Evolutionary conservation across 441 rosid species (phyloP).

Genomic region (Adansonia grandidieri): DNA sequence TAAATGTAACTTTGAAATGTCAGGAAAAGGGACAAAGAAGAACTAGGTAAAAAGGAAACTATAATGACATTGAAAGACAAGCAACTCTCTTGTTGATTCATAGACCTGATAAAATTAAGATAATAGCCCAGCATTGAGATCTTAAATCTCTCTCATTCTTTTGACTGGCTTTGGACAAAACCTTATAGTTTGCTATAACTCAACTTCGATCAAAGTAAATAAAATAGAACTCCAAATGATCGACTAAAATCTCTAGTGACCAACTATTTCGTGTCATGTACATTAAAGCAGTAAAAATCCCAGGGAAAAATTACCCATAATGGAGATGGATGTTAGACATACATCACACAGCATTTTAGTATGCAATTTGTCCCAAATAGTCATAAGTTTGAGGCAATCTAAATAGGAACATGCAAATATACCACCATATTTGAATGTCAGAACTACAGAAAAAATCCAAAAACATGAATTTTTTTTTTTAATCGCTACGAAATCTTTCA

Average conservation of each 20-base stretch:
- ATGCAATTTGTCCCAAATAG: background rate
- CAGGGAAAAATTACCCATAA: background rate
- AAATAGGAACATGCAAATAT: background rate
- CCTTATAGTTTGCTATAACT: background rate
- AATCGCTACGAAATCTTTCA: background rate
- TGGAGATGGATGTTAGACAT: background rate
- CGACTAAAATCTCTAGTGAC: background rate
- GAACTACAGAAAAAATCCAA: background rate
- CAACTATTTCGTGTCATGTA: background rate
- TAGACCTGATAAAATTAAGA: background rate
- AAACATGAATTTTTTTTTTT: background rate
- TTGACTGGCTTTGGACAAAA: background rate
- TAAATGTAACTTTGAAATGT: background rate
- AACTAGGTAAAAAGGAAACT: background rate
- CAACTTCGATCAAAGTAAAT: background rate
- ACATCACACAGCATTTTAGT: background rate
- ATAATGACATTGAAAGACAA: background rate
- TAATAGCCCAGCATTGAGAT: background rate
- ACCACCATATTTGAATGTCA: background rate
- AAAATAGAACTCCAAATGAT: background rate
- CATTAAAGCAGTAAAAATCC: background rate
- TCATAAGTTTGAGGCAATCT: background rate
- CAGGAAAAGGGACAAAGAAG: background rate
- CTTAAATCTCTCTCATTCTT: background rate
- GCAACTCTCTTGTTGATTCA: background rate